These are phyloP conservation scores for Leavenworthia alabamica DNA, from an alignment of 345 rosid species.

Conservation along the genomic window DNA sequence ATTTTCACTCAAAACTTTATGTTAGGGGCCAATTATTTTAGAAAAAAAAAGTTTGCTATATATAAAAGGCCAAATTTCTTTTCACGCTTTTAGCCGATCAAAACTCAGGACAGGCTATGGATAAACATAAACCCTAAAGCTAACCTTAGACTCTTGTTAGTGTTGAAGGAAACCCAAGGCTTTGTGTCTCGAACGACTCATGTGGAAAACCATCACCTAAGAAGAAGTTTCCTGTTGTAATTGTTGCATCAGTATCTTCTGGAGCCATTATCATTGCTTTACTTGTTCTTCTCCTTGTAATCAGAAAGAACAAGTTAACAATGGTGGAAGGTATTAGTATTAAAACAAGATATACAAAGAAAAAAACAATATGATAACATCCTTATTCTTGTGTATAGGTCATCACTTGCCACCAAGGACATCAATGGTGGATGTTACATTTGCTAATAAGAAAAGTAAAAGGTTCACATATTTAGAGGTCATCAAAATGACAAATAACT, in stretches of 20 bases:
- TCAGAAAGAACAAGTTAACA: background rate
- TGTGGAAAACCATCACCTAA: background rate
- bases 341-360: background rate
- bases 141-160: no score
- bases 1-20: no score
- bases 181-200: background rate
- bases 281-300: background rate
- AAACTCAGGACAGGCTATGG: no score
- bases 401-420: no score
- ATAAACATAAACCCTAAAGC: no score
- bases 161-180: slow-evolving; percentile 8
- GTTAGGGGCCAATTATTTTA: no score
- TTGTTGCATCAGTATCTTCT: background rate
- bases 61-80: no score
- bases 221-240: background rate
- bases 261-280: background rate
- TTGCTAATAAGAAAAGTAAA: slow-evolving; percentile 1
- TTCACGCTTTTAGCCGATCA: no score
- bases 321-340: background rate
- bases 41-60: no score
- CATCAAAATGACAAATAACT: slow-evolving; percentile 30
- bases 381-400: background rate
- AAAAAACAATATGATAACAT: background rate
- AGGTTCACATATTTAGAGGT: slow-evolving; percentile 28
- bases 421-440: background rate